These are phyloP conservation scores for Corylus heterophylla DNA, from an alignment of 306 rosid genomes.

Conservation along the genomic window DNA sequence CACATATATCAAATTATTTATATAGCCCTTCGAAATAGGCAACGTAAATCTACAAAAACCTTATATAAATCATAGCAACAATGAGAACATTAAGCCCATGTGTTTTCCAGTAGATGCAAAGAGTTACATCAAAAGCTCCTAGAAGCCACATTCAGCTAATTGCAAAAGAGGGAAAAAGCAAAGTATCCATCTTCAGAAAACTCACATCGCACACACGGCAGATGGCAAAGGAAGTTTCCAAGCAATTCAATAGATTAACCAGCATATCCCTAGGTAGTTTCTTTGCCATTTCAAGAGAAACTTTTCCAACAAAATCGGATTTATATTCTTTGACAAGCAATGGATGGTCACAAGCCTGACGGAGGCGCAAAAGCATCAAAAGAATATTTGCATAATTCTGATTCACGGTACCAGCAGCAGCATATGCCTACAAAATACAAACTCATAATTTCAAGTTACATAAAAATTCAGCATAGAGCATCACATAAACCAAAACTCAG, in stretches of 20 bases:
- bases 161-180: constrained; percentile 17
- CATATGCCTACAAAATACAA: constrained; percentile 79
- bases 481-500: neutral
- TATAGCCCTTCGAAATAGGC: neutral
- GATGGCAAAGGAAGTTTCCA: constrained; percentile 71
- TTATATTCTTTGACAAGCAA: constrained; percentile 77
- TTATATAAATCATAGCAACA: constrained; percentile 28
- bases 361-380: constrained; percentile 92
- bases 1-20: neutral
- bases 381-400: constrained; percentile 98
- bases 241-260: constrained; percentile 51
- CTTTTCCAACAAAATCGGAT: constrained; percentile 64
- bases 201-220: constrained; percentile 80
- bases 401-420: constrained; percentile 97
- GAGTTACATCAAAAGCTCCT: constrained; percentile 13
- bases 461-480: constrained; percentile 11
- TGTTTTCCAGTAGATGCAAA: neutral
- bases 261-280: constrained; percentile 68
- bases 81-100: constrained; percentile 1
- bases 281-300: constrained; percentile 74
- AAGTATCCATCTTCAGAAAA: constrained; percentile 29
- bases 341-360: constrained; percentile 99
- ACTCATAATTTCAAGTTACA: constrained; percentile 26
- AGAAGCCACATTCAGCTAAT: constrained; percentile 7
- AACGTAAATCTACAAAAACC: constrained; percentile 12